Base-by-base conservation (phyloP, 495 filamentous ascomycete species). In the Neurospora tetrasperma region DNA sequence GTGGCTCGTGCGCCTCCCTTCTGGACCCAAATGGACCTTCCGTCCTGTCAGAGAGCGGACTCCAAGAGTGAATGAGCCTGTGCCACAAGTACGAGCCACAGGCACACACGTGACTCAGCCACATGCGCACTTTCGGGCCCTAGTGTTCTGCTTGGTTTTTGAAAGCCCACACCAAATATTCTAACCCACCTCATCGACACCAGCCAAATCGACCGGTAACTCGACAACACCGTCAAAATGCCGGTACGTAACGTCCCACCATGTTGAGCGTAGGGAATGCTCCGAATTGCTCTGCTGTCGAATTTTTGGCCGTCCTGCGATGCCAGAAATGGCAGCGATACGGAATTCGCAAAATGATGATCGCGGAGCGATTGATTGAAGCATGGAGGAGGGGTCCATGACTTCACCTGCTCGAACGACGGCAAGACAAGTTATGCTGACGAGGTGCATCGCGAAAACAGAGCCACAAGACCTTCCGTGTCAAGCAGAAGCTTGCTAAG, bases 401-500 rank as follows among this genome's bases (percentile, higher is more conserved):
- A 44, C 41, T 46, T 59, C 43, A 62, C 70, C 12, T 23, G 70
- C 31, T 23, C 31, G 9, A 66, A 27, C 54, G 5, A 35, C 54
- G 54, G 43, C 41, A 44, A 69, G 69, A 71, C 27, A 42, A 2
- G 12, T 66, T 70, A 59, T 14, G 72, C 77, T 80, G 62, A 79
- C 76, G 20, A 74, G 9, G 70, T 46, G 43, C 69, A 71, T 74
- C 71, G 41, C 38, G 69, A 73, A 74, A 74, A 84, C 84, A 97
- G 94, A 93, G 91, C 89, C 93, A 99, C 88, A 98, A 98, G 90
- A 93, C 94, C 82, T 98, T 98, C 93, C 91, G 93, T 84, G 96
- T 93, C 85, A 99, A 99, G 95, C 92, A 96, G 85, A 99, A 99
- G 96, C 96, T 99, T 88, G 96, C 96, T 82, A 97, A 94, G 89